These are phyloP conservation scores for Solanum habrochaites DNA, from an alignment of 257 asterid genomes.

Conservation along the genomic window DNA sequence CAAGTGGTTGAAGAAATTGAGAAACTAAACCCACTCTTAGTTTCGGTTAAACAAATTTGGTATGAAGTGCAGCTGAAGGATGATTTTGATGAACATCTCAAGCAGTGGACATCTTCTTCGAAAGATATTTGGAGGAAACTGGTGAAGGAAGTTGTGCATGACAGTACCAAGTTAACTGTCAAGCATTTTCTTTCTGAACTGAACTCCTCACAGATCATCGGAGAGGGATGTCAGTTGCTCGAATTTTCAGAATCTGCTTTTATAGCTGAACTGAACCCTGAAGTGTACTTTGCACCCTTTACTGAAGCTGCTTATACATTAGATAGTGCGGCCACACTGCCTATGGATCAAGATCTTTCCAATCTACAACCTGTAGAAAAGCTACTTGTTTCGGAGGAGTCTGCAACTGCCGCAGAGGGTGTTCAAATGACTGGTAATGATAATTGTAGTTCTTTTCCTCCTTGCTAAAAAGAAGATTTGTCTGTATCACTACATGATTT, in stretches of 20 bases:
- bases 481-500: constrained; percentile 7
- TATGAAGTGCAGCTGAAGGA: constrained; percentile 49
- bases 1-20: constrained; percentile 49
- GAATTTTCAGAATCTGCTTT: constrained; percentile 15
- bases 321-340: constrained; percentile 5
- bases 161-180: constrained; percentile 28
- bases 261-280: constrained; percentile 10
- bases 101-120: constrained; percentile 53
- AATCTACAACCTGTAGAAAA: constrained; percentile 5
- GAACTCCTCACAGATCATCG: constrained; percentile 20
- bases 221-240: constrained; percentile 15
- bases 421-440: background rate
- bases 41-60: constrained; percentile 85
- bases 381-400: background rate
- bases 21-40: constrained; percentile 36
- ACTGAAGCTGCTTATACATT: constrained; percentile 14
- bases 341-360: background rate
- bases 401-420: background rate
- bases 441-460: constrained; percentile 4
- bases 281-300: constrained; percentile 26
- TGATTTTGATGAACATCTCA: constrained; percentile 23
- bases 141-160: constrained; percentile 31
- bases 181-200: constrained; percentile 23
- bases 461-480: constrained; percentile 5
- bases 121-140: constrained; percentile 41